These are phyloP conservation scores for Penicillium sp. DNA, from an alignment of 2,329 filamentous ascomycete genomes.

Conservation along the genomic window DNA sequence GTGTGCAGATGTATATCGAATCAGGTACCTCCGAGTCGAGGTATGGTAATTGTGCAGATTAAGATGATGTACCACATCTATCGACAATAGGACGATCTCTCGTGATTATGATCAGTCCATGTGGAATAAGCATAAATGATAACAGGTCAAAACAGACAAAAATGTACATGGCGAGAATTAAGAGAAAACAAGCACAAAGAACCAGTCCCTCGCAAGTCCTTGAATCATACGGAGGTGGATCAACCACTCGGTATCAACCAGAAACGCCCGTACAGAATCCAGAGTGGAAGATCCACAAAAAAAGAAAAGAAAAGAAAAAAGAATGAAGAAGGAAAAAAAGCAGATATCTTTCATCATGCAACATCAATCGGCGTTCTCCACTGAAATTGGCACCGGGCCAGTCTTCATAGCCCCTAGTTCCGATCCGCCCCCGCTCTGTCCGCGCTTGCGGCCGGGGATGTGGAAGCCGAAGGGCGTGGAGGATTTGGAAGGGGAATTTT, in stretches of 20 bases:
- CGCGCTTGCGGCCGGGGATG: constrained; percentile 72
- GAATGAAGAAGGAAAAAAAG: neutral
- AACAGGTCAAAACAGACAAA: constrained; percentile 17
- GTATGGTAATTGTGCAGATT: too few species aligned
- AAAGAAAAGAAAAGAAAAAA: constrained; percentile 6
- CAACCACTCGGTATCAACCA: constrained; percentile 4
- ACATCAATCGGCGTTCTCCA: constrained; percentile 24
- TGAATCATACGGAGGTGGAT: neutral
- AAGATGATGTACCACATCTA: constrained; percentile 7
- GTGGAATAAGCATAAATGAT: neutral
- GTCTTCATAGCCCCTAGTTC: constrained; percentile 69
- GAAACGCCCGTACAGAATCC: constrained; percentile 1
- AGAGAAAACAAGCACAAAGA: too few species aligned
- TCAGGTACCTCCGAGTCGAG: too few species aligned
- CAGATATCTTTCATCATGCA: constrained; percentile 17
- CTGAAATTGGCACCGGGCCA: constrained; percentile 11
- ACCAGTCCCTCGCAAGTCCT: neutral
- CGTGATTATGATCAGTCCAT: constrained; percentile 10
- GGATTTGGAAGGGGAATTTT: constrained; percentile 43
- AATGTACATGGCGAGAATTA: neutral
- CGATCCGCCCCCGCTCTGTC: constrained; percentile 70
- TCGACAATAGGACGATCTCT: constrained; percentile 4
- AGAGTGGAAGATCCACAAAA: neutral
- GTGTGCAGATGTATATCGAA: too few species aligned
- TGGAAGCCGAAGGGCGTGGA: constrained; percentile 63